Evolutionary conservation across 805 yeast genomes (phyloP), one percentile per base, ranked within the genome.

Genomic region (Yamadazyma endophytica): DNA sequence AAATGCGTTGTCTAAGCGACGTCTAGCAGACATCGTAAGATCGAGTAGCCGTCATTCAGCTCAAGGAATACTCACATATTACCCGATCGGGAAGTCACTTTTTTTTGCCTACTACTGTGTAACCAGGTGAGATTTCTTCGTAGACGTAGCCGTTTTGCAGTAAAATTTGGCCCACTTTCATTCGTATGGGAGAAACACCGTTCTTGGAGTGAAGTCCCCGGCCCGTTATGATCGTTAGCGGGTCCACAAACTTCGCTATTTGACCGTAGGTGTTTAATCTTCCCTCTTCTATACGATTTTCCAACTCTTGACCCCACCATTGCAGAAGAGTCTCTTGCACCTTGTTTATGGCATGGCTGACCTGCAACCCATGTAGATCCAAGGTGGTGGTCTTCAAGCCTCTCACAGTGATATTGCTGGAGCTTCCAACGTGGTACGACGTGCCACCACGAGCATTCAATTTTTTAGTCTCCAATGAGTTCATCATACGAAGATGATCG

Each of bases 221-320:
- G 0, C 92, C 90, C 0, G 90, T 80, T 9, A 82, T 55, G 0
- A 82, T 55, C 1, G 37, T 49, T 6, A 81, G 44, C 0, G 74
- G 71, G 1, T 53, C 59, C 1, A 73, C 64, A 48, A 62, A 60
- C 8, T 44, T 34, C 0, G 68, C 78, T 17, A 50, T 53, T 0
- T 56, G 36, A 2, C 68, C 61, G 31, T 49, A 54, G 17, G 49
- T 39, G 4, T 52, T 35, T 15, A 63, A 46, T 4, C 54, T 61
- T 0, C 76, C 75, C 14, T 61, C 56, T 4, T 48, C 32, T 2
- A 55, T 42, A 31, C 89, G 48, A 14, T 54, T 49, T 2, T 44
- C 41, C 13, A 67, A 23, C 49, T 83, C 90, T 15, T 60, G 61
- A 1, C 47, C 38, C 90, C 90, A 83, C 92, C 92, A 83, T 4